Evolutionary conservation across 75 land plant genomes (phyloP).

Genomic region (Pseudotsuga menziesii): DNA sequence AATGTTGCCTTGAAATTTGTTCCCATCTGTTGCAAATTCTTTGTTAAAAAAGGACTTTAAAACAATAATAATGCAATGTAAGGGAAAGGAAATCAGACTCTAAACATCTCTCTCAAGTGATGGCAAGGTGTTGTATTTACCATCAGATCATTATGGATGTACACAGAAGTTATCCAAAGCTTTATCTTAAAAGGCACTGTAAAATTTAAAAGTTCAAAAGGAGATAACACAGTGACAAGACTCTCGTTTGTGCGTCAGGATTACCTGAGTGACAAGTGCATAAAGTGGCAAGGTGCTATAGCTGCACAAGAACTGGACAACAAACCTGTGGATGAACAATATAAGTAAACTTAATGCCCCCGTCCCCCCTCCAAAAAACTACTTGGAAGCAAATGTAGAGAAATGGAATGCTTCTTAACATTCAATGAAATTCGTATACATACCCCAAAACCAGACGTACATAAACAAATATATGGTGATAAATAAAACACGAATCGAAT

Average conservation of each 20-base stretch:
- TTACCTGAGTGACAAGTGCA: slow-evolving; percentile 44
- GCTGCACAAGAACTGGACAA: slow-evolving; percentile 33
- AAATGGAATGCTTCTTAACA: background rate
- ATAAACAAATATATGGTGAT: slow-evolving; percentile 4
- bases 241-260: background rate
- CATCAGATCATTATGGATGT: background rate
- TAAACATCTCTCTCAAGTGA: background rate
- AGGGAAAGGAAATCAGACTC: background rate
- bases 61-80: background rate
- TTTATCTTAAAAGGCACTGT: background rate
- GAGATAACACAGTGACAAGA: background rate
- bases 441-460: slow-evolving; percentile 22
- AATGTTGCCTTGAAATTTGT: slow-evolving; percentile 25
- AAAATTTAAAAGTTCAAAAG: background rate
- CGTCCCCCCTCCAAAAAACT: background rate
- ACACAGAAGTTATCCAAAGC: background rate
- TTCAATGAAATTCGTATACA: background rate
- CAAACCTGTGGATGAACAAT: slow-evolving; percentile 14
- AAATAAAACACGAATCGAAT: slow-evolving; percentile 20
- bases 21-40: slow-evolving; percentile 19
- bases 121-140: background rate
- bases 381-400: background rate
- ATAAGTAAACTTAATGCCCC: background rate
- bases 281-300: slow-evolving; percentile 41
- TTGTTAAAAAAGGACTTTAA: background rate